Evolutionary conservation across 306 rosid species (phyloP), one percentile per base, ranked within the genome.

Genomic region (Psophocarpus tetragonolobus): DNA sequence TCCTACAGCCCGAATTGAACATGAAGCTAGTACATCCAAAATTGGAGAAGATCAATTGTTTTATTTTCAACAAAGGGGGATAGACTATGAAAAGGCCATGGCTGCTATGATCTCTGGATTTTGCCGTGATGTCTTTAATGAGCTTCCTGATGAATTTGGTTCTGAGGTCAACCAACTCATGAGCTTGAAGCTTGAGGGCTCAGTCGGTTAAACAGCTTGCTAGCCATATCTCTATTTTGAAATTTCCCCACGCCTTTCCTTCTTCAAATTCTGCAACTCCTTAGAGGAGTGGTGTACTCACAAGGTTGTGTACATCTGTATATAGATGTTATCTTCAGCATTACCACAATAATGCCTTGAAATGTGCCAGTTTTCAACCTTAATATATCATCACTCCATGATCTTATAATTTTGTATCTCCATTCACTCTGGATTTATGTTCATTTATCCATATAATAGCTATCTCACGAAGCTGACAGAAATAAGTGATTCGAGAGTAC

Each of bases 141-240:
- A 54, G 62, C 62, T 54, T 54, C 62, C 62, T 54, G 62, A 54
- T 21, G 62, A 54, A 54, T 54, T 54, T 23, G 62, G 62, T 54
- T 54, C 62, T 0, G 62, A 54, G 62, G 62, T 54, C 32, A 54
- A 54, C 62, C 62, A 54, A 23, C 62, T 54, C 32, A 54, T 54
- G 62, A 54, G 33, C 33, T 21, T 54, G 62, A 54, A 54, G n/a
- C 62, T 54, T 4, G 62, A 54, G 62, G 62, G 62, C 0, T 54
- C 62, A 10, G 62, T 54, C 10, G 62, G 62, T 54, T 54, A 54
- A 54, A 23, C 14, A 23, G 62, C 29, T 23, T 53, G 30, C 10
- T 53, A 53, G 10, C 29, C 61, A 20, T 23, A 53, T 20, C 17
- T 3, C 3, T 20, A 20, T 20, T 20, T 20, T 18, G 57, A 26